Evolutionary conservation across 441 rosid species (phyloP).

Genomic region (Croton laevigatus): DNA sequence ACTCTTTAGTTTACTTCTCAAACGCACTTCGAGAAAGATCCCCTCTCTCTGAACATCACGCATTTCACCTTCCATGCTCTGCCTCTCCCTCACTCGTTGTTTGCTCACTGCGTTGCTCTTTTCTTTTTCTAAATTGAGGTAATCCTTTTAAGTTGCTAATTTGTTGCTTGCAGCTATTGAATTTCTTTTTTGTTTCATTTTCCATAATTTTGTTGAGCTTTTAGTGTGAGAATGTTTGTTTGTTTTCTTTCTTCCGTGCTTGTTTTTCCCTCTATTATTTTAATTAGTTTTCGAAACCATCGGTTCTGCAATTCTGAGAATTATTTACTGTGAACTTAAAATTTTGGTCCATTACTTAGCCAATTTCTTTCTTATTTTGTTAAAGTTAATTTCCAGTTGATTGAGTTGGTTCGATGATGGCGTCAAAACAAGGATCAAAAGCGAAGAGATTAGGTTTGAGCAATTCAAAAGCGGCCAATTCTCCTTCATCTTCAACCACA

Average conservation of each 20-base stretch:
- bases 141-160: neutral
- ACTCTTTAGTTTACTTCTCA: neutral
- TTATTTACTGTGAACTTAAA: neutral
- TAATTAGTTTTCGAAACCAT: constrained; percentile 9
- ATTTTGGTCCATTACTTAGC: neutral
- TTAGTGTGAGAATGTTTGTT: neutral
- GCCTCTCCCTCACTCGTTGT: neutral
- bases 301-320: constrained; percentile 13
- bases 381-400: constrained; percentile 12
- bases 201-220: neutral
- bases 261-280: neutral
- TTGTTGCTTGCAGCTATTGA: no score
- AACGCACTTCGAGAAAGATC: constrained; percentile 21
- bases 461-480: constrained; percentile 58
- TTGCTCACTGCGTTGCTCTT: neutral
- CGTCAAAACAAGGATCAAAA: constrained; percentile 64
- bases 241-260: neutral
- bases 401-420: constrained; percentile 49
- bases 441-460: constrained; percentile 47
- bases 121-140: neutral
- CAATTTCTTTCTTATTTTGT: neutral
- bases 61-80: neutral
- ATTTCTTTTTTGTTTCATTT: neutral
- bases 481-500: constrained; percentile 87
- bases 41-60: constrained; percentile 3